Evolutionary conservation across 2,329 filamentous ascomycete species (phyloP).

Genomic region (Exophiala phaeomuriformis): DNA sequence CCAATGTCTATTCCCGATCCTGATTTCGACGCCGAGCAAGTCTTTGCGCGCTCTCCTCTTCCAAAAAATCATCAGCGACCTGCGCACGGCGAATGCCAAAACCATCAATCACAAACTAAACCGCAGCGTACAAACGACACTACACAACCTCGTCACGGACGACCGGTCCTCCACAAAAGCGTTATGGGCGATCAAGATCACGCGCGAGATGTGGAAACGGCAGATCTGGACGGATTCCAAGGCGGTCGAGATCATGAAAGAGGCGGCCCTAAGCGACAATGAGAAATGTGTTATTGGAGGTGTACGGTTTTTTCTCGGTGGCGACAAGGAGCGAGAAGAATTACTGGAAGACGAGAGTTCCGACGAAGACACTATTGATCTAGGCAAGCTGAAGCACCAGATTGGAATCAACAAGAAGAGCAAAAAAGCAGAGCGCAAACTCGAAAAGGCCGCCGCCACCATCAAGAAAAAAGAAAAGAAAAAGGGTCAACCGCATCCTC

Average conservation of each 20-base stretch:
- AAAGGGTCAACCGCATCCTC: conserved; percentile 75
- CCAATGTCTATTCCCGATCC: conserved; percentile 87
- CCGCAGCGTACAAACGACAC: conserved; percentile 81
- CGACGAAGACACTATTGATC: conserved; percentile 69
- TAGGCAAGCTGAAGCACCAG: conserved; percentile 76
- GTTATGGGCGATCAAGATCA: conserved; percentile 93
- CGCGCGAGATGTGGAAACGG: conserved; percentile 89
- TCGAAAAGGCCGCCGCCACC: conserved; percentile 74
- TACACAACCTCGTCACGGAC: conserved; percentile 83
- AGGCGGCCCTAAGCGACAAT: conserved; percentile 79
- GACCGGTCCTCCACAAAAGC: conserved; percentile 79
- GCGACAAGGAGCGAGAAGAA: conserved; percentile 92
- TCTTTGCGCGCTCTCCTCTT: conserved; percentile 75
- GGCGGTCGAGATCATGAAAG: conserved; percentile 96
- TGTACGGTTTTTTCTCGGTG: conserved; percentile 89
- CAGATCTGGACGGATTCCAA: conserved; percentile 94
- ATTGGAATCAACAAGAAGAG: conserved; percentile 93
- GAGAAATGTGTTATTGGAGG: conserved; percentile 86
- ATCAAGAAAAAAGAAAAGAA: conserved; percentile 78
- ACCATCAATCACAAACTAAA: conserved; percentile 87
- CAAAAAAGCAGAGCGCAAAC: conserved; percentile 71
- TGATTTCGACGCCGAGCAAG: conserved; percentile 88
- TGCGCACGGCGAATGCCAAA: conserved; percentile 81
- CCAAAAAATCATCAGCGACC: conserved; percentile 83
- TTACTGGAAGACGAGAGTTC: conserved; percentile 73